Base-by-base conservation (phyloP, 768 basidiomycete species). In the Amanita exitialis region DNA sequence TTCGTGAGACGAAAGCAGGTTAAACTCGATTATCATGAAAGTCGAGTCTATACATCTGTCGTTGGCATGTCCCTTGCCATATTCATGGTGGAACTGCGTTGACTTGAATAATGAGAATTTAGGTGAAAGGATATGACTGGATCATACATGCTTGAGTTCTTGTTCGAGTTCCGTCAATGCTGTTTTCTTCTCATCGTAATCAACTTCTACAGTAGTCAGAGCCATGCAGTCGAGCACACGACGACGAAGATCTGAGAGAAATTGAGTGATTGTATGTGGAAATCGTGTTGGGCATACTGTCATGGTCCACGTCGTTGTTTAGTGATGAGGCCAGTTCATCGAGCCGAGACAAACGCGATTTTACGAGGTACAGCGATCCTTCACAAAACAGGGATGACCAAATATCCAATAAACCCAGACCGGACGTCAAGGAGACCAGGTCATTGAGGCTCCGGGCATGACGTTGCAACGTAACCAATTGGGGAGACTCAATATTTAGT, bases 361-460 rank as follows among this genome's bases (percentile, higher is more conserved):
- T 23, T 32, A 27, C 8, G 12, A 23, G n/a, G 42, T 27, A 23
- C 35, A 18, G 39, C 13, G 25, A 15, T 2, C 30, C 12, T 4
- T 39, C 37, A 23, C 8, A 16, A 35, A 30, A 57, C 8, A 49
- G 12, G 16, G 43, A 48, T 10, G 72, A 68, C 91, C 91, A 95
- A 32, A 95, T 77, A 18, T 82, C 72, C 16, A 76, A 66, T 62
- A 93, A 68, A 20, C 84, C 86, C 21, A 79, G 70, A 3, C 94
- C 93, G n/a, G 79, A 75, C 6, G 80, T 78, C 13, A 82, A 73
- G 2, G 76, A 77, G 13, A 86, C 69, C 3, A 69, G 59, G 4
- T 71, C 64, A 34, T 73, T 68, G 3, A 94, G 67, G 5, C 59
- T 57, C 28, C 66, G 51, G 5, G 68, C 67, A 23, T 63, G 57